Percentiles rank a stretch among this genome's conserved stretches.
These are phyloP conservation scores for Magnolia changhungtana DNA, from an alignment of 164 flowering plant species.

Conservation along the genomic window DNA sequence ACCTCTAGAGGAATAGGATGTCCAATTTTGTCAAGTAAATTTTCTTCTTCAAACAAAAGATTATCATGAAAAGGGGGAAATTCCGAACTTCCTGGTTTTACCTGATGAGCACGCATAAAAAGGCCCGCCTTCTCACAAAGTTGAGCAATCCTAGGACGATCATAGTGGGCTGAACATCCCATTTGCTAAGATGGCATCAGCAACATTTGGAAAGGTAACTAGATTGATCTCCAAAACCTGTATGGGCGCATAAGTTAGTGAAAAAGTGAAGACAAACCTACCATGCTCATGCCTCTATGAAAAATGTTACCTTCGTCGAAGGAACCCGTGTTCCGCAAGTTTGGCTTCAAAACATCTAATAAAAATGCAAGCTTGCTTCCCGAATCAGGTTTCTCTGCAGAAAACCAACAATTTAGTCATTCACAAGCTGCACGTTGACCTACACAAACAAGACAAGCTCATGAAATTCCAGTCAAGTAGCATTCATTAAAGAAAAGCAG, in stretches of 20 bases:
- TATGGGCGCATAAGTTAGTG: neutral
- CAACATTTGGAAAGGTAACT: conserved; percentile 98
- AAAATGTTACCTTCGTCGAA: conserved; percentile 61
- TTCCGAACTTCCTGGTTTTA: no score
- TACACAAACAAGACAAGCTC: neutral
- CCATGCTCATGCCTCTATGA: neutral
- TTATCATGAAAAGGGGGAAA: neutral
- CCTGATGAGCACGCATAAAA: conserved; percentile 85
- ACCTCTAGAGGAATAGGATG: neutral
- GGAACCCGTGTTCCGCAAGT: conserved; percentile 68
- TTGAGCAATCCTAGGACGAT: conserved; percentile 95
- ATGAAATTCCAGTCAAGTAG: neutral
- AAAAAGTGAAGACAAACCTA: neutral
- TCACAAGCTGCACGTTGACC: neutral
- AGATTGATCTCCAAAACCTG: conserved; percentile 97
- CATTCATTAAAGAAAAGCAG: neutral
- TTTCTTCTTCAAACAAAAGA: neutral
- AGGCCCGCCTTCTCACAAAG: conserved; percentile 99
- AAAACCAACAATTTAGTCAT: neutral
- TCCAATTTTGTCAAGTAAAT: neutral
- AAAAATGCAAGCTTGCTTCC: conserved; percentile 83
- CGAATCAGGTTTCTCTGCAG: conserved; percentile 80
- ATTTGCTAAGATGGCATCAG: conserved; percentile 97
- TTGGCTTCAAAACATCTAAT: conserved; percentile 76
- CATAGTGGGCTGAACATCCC: conserved; percentile 99